Base-by-base conservation (phyloP, 1,284 basidiomycete genomes). In the Cutaneotrichosporon curvatum region DNA sequence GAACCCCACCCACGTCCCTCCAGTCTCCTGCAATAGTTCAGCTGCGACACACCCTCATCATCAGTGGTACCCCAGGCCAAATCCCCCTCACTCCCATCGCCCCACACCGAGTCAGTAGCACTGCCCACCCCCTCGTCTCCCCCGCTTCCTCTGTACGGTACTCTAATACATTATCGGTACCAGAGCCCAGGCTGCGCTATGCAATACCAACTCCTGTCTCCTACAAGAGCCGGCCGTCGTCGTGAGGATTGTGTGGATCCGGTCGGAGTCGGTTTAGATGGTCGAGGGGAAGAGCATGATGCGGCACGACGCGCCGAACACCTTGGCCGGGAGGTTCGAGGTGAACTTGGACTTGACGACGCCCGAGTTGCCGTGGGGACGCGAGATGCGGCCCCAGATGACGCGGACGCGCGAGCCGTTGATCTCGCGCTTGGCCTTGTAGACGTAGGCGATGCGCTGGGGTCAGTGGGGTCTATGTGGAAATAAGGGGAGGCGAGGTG, bases 311-410 rank as follows among this genome's bases (percentile, higher is more conserved):
- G 91, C 91, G 74, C 94, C 92, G 74, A 98, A 97, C 53, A 87
- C 82, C 68, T 86, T 85, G 57, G 95, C 87, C 62, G 95, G 94
- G 64, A 98, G 85, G 82, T 98, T 98, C 69, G 83, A 81, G 62
- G 79, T 79, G 83, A 98, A 98, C 81, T 97, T 96, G 77, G 86
- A 84, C 77, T 94, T 94, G 69, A 97, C 94, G 64, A 91, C 90
- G 70, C 94, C 95, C 59, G 83, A 87, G 77, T 84, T 87, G 62
- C 94, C 91, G 75, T 95, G 90, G 65, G 89, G 80, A 69, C 89
- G 85, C 56, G 90, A 89, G 61, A 94, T 82, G 65, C 88, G 87
- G 48, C 91, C 91, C 90, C 91, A 96, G 78, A 96, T 92, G 58
- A 96, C 89, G 62, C 91, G 86, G 70, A 95, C 79, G 75, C 90